phyloP scores from a whole-genome alignment of 495 filamentous ascomycete genomes.

The Tricharina praecox region DNA sequence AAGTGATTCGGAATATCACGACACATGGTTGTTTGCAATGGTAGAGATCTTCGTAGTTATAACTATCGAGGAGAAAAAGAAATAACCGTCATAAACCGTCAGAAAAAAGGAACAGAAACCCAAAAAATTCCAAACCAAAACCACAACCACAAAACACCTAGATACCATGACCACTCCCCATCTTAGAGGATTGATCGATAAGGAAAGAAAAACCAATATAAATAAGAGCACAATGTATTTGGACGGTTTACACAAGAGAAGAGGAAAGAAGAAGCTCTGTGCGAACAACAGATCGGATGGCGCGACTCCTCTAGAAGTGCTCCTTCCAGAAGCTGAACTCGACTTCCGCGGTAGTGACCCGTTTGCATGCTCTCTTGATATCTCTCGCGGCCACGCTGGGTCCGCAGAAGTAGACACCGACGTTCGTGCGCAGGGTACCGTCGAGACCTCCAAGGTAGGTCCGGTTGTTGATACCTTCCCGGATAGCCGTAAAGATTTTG shows the following conservation, averaged over 20 bases:
- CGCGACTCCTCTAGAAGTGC: conserved; percentile 43
- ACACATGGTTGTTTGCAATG: too few relatives aligned
- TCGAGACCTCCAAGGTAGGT: conserved; percentile 73
- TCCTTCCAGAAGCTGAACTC: conserved; percentile 99
- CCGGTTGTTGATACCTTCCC: conserved; percentile 66
- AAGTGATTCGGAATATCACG: too few relatives aligned
- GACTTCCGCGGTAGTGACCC: conserved; percentile 55
- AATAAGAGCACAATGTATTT: background rate
- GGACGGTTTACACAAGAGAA: background rate
- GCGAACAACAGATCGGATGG: background rate
- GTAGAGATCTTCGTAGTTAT: background rate
- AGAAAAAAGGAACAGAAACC: background rate
- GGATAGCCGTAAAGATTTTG: conserved; percentile 67
- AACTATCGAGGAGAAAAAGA: background rate
- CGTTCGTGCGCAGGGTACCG: conserved; percentile 53
- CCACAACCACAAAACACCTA: background rate
- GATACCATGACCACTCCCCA: background rate
- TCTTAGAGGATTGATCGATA: background rate
- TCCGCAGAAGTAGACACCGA: conserved; percentile 97
- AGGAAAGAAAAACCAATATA: background rate
- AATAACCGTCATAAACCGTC: background rate
- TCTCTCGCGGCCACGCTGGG: conserved; percentile 63
- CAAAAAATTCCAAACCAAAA: too few relatives aligned
- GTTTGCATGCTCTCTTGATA: conserved; percentile 64
- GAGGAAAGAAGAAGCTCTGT: conserved; percentile 1